Conservation (phyloP, 805 yeast genomes). For the Kuraishia floccosa region DNA sequence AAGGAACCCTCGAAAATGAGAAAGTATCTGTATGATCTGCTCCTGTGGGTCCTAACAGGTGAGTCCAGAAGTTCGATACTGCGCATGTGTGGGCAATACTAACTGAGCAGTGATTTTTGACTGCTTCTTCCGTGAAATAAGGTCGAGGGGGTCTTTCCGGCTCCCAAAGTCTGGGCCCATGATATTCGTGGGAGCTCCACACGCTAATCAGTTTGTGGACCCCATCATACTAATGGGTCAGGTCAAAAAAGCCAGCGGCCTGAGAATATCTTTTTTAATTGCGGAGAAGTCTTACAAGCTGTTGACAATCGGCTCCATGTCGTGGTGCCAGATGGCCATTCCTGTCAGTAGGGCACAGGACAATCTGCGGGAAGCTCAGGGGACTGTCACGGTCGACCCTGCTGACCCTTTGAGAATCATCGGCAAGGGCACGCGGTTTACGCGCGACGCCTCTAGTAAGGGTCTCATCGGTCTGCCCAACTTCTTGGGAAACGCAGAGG, state of each 20-base stretch:
- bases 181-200: constrained; percentile 76
- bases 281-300: constrained; percentile 40
- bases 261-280: constrained; percentile 40
- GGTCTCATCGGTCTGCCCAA: constrained; percentile 73
- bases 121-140: constrained; percentile 64
- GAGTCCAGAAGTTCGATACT: not conserved
- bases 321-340: constrained; percentile 69
- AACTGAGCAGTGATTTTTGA: constrained; percentile 22
- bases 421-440: constrained; percentile 61
- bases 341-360: constrained; percentile 95
- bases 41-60: constrained; percentile 32
- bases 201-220: constrained; percentile 79
- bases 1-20: constrained; percentile 25
- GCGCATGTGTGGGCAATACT: no score
- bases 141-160: constrained; percentile 60
- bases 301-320: constrained; percentile 59
- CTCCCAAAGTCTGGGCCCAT: constrained; percentile 53
- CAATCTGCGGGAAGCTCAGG: constrained; percentile 54
- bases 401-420: constrained; percentile 35
- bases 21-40: constrained; percentile 35
- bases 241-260: constrained; percentile 38
- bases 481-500: constrained; percentile 65
- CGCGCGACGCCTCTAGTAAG: constrained; percentile 44
- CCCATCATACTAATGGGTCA: constrained; percentile 71
- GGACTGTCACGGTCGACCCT: constrained; percentile 46